Percentiles rank a stretch among this genome's conserved stretches.
phyloP scores from a whole-genome alignment of 2,329 filamentous ascomycete genomes.

The Trichoderma sp. region DNA sequence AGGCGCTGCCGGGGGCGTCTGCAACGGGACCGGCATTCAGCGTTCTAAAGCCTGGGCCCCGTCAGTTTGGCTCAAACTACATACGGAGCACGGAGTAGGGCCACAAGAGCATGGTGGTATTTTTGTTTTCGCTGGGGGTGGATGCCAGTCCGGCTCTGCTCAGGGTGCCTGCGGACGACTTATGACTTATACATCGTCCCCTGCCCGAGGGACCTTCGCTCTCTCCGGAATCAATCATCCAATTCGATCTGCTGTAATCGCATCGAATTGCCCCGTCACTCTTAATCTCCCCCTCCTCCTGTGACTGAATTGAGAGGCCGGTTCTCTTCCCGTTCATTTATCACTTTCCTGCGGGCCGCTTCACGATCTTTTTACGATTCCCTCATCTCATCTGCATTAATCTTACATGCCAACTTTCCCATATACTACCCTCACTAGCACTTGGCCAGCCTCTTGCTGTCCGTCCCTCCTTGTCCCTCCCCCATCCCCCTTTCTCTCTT shows the following conservation, averaged over 20 bases:
- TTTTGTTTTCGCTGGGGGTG: slow-evolving; percentile 13
- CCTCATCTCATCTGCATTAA: slow-evolving; percentile 8
- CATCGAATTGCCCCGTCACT: slow-evolving; percentile 16
- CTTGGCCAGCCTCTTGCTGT: slow-evolving; percentile 7
- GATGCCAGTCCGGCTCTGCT: slow-evolving; percentile 2
- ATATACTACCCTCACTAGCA: slow-evolving; percentile 1
- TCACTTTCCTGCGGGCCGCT: neutral
- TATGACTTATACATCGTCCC: slow-evolving; percentile 22
- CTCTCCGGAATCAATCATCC: slow-evolving; percentile 19
- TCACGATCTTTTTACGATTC: slow-evolving; percentile 20
- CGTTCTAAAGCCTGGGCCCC: slow-evolving; percentile 25
- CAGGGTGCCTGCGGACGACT: slow-evolving; percentile 14
- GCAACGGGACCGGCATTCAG: slow-evolving; percentile 21
- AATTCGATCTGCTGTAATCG: slow-evolving; percentile 11
- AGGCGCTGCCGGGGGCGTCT: neutral
- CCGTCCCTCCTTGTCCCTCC: slow-evolving; percentile 4
- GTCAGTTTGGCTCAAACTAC: slow-evolving; percentile 23
- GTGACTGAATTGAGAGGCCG: slow-evolving; percentile 15
- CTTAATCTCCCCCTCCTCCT: slow-evolving; percentile 12
- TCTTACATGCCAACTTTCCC: neutral
- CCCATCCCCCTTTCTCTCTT: neutral
- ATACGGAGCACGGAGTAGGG: slow-evolving; percentile 26
- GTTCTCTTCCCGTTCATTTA: slow-evolving; percentile 18
- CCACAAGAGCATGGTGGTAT: slow-evolving; percentile 19
- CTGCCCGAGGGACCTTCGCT: slow-evolving; percentile 13